These are phyloP conservation scores for Teunomyces kruisii DNA, from an alignment of 805 yeast genomes.

Conservation along the genomic window DNA sequence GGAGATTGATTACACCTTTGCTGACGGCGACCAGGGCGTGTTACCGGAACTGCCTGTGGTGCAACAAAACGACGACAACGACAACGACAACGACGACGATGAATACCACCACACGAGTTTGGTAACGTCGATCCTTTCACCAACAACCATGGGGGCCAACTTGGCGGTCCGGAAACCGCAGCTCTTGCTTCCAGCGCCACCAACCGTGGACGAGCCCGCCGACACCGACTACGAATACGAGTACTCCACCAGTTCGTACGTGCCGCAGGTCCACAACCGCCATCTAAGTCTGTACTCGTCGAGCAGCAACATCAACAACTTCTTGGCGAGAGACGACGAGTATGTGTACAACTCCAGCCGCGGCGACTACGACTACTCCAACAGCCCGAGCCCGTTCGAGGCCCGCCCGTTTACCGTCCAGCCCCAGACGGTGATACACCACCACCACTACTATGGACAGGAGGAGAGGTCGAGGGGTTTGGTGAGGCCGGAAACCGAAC, in stretches of 20 bases:
- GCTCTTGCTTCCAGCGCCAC: conserved; percentile 31
- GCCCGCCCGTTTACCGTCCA: conserved; percentile 12
- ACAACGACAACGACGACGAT: conserved; percentile 4
- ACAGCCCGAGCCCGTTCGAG: too few relatives aligned
- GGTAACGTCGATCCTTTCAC: conserved; percentile 27
- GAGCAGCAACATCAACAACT: conserved; percentile 2
- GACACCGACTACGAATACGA: conserved; percentile 9
- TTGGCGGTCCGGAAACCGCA: conserved; percentile 33
- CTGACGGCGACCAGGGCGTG: background rate
- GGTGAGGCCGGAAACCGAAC: too few relatives aligned
- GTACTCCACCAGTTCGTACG: background rate
- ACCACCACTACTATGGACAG: conserved; percentile 43
- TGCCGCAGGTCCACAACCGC: conserved; percentile 4
- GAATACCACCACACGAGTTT: conserved; percentile 6
- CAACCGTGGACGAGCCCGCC: conserved; percentile 7
- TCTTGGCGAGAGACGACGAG: conserved; percentile 11
- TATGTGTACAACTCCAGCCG: conserved; percentile 12
- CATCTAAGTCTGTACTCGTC: conserved; percentile 16
- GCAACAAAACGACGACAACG: background rate
- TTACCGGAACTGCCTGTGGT: background rate
- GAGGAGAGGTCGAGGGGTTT: background rate
- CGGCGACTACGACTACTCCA: conserved; percentile 5
- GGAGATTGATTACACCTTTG: conserved; percentile 16
- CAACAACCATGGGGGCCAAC: conserved; percentile 43
- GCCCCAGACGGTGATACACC: conserved; percentile 30